Percentiles rank a stretch among this genome's conserved stretches.
Conservation (phyloP, 306 rosid species). For the Rosa persica region DNA sequence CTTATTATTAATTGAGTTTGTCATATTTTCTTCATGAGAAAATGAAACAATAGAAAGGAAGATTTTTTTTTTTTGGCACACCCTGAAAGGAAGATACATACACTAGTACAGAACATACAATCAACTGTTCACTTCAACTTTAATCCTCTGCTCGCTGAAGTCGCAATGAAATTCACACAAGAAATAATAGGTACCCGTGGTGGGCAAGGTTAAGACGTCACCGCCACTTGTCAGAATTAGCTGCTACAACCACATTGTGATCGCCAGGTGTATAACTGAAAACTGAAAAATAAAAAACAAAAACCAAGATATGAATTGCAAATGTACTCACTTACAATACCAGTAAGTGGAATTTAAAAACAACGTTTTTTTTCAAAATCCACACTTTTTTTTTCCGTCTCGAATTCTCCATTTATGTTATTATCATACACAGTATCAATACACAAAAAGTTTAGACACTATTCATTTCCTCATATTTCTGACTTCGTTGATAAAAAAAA, state of each 20-base stretch:
- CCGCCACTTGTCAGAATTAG: background rate
- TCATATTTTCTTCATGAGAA: no score
- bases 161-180: background rate
- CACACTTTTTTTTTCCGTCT: no score
- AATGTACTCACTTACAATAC: background rate
- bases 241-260: background rate
- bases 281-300: background rate
- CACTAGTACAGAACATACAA: background rate
- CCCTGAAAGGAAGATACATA: background rate
- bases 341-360: no score
- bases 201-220: background rate
- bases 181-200: background rate
- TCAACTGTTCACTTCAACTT: background rate
- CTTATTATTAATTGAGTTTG: background rate
- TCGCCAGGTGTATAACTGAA: background rate
- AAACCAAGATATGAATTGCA: background rate
- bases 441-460: no score
- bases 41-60: background rate
- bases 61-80: no score
- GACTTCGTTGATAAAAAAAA: no score
- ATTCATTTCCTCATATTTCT: no score
- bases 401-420: no score
- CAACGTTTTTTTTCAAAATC: no score
- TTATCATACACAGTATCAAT: no score
- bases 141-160: background rate